Evolutionary conservation across 2,329 filamentous ascomycete species (phyloP).

Genomic region (Daldinia sp.): DNA sequence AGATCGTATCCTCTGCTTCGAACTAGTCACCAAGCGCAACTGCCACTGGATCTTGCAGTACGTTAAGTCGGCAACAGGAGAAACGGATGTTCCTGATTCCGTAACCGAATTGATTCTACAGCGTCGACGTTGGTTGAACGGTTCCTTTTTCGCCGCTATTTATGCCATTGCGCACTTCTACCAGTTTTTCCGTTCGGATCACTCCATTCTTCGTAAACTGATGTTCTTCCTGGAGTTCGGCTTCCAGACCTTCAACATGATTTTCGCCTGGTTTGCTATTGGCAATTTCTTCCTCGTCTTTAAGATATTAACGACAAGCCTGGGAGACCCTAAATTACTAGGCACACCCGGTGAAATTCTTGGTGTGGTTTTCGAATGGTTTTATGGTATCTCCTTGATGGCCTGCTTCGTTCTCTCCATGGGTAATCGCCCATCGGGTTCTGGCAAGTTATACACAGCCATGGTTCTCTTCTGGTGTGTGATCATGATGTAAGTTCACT

Average conservation of each 20-base stretch:
- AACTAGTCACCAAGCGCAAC: slow-evolving; percentile 96
- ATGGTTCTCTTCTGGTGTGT: slow-evolving; percentile 99
- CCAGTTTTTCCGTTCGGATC: slow-evolving; percentile 93
- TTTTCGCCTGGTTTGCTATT: slow-evolving; percentile 98
- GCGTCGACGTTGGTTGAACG: slow-evolving; percentile 96
- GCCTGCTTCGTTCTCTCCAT: slow-evolving; percentile 95
- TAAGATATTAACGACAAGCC: slow-evolving; percentile 90
- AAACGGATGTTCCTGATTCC: slow-evolving; percentile 95
- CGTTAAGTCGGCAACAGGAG: slow-evolving; percentile 95
- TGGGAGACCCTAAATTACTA: slow-evolving; percentile 76
- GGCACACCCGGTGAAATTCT: slow-evolving; percentile 83
- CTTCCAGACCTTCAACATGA: slow-evolving; percentile 96
- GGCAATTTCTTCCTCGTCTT: slow-evolving; percentile 99
- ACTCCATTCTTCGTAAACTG: slow-evolving; percentile 86
- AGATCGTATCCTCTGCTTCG: slow-evolving; percentile 95
- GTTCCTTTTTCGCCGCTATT: slow-evolving; percentile 96
- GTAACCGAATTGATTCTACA: slow-evolving; percentile 97
- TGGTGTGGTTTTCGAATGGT: slow-evolving; percentile 93
- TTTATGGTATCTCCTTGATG: slow-evolving; percentile 90
- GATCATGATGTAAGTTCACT: slow-evolving; percentile 82
- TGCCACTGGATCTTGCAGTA: slow-evolving; percentile 98
- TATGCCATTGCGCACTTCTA: slow-evolving; percentile 96
- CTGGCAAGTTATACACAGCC: slow-evolving; percentile 91
- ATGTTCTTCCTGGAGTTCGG: slow-evolving; percentile 93
- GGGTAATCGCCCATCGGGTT: slow-evolving; percentile 94